Evolutionary conservation across 768 basidiomycete species (phyloP), one percentile per base, ranked within the genome.

Genomic region (Pisolithus marmoratus): DNA sequence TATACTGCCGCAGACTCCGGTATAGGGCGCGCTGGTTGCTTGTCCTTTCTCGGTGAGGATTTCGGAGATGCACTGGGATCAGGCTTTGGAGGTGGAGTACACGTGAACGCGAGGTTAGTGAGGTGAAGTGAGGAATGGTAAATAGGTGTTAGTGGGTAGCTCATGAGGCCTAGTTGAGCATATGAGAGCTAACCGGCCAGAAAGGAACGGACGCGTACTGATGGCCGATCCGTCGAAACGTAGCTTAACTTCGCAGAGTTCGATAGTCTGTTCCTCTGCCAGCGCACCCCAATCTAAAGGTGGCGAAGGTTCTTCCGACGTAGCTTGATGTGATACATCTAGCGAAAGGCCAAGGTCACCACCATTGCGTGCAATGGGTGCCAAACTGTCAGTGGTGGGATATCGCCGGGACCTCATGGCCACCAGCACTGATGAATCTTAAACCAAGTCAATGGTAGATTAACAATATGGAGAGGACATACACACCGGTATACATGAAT

Each of bases 361-460:
- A 19, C 76, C 63, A 48, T 70, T 67, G 51, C 72, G 43, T n/a
- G 57, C 50, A 15, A 59, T 53, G 8, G 56, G 42, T 46, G 56
- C 63, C 47, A 68, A 53, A 53, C 59, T 60, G 38, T 70, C 68
- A 23, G 64, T 51, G 31, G 61, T 57, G 12, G 84, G 84, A 45
- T 75, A 69, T 38, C 76, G 66, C 54, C 72, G 73, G 17, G 83
- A 81, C 48, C 82, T 78, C 58, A 79, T 84, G 11, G 87, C 87
- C 23, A 89, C 67, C 38, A 87, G 46, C 29, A 88, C 70, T 8
- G 82, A 72, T 9, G 70, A 61, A 42, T 87, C 85, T 84, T 57
- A 14, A 24, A 36, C 51, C 54, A 46, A 51, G 29, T 48, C 24
- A 52, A 34, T 54, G 26, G 43, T 3, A 3, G 7, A 0, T 24